Percentiles rank a stretch among this genome's conserved stretches.
phyloP scores from a whole-genome alignment of 1,284 basidiomycete species.

The Sparassis latifolia region DNA sequence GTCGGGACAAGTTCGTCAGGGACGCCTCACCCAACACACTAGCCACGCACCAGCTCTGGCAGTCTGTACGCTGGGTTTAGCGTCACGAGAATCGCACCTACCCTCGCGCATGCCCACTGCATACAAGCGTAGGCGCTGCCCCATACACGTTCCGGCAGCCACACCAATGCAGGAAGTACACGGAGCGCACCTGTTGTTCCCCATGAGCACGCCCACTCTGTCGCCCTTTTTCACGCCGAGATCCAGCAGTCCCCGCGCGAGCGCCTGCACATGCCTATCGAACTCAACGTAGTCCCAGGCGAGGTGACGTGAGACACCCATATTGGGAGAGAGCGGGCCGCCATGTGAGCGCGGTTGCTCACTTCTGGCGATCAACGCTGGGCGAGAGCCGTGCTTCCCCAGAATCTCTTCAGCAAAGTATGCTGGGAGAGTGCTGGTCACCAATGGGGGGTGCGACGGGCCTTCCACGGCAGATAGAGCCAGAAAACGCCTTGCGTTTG shows the following conservation, averaged over 20 bases:
- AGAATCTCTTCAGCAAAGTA: conserved; percentile 60
- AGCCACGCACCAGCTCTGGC: conserved; percentile 54
- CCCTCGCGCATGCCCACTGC: conserved; percentile 78
- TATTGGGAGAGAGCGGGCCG: conserved; percentile 46
- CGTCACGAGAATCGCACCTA: conserved; percentile 77
- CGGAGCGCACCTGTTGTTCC: conserved; percentile 60
- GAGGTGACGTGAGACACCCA: conserved; percentile 43
- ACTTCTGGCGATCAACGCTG: conserved; percentile 60
- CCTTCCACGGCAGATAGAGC: conserved; percentile 51
- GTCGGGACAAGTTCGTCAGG: background rate
- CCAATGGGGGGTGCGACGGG: conserved; percentile 53
- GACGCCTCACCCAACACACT: background rate
- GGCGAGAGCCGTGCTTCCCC: conserved; percentile 38
- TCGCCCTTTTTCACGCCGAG: conserved; percentile 76
- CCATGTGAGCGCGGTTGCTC: conserved; percentile 56
- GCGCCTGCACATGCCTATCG: conserved; percentile 55
- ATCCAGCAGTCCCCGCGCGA: conserved; percentile 63
- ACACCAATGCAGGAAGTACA: background rate
- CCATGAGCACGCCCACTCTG: conserved; percentile 78
- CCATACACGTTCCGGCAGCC: background rate
- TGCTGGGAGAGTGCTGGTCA: conserved; percentile 50
- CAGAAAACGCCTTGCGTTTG: conserved; percentile 9
- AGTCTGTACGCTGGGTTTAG: conserved; percentile 78
- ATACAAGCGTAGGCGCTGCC: conserved; percentile 69
- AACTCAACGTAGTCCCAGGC: conserved; percentile 76